Evolutionary conservation across 2,329 filamentous ascomycete genomes (phyloP).

Genomic region (Paecilomyces variotii): DNA sequence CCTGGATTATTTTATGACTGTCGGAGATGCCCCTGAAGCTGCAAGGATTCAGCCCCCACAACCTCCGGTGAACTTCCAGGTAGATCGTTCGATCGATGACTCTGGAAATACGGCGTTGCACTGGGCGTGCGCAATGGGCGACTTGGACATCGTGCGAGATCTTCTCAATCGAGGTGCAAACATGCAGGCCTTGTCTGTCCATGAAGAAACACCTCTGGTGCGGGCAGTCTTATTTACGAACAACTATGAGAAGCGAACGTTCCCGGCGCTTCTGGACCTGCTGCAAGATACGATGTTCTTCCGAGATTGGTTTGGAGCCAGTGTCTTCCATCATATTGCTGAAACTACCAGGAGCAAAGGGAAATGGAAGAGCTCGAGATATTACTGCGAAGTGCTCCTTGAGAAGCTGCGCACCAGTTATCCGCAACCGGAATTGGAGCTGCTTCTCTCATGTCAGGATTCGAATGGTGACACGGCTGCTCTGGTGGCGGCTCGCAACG

Average conservation of each 20-base stretch:
- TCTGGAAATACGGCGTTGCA: constrained; percentile 89
- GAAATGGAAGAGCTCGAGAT: constrained; percentile 81
- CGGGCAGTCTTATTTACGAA: constrained; percentile 94
- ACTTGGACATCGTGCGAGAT: constrained; percentile 82
- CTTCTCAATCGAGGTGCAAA: constrained; percentile 73
- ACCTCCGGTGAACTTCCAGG: constrained; percentile 77
- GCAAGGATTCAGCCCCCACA: constrained; percentile 55
- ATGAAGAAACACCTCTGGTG: constrained; percentile 86
- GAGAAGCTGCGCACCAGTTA: constrained; percentile 76
- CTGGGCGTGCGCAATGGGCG: constrained; percentile 97
- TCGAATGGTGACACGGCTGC: constrained; percentile 85
- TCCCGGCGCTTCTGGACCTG: constrained; percentile 74
- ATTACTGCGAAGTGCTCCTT: constrained; percentile 86
- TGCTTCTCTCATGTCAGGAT: constrained; percentile 74
- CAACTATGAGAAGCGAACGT: constrained; percentile 87
- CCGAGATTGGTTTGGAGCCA: constrained; percentile 72
- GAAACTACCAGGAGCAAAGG: constrained; percentile 77
- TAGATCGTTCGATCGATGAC: constrained; percentile 87
- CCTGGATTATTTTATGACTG: constrained; percentile 89
- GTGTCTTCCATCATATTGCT: constrained; percentile 90
- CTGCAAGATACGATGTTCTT: constrained; percentile 73
- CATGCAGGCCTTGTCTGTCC: constrained; percentile 59
- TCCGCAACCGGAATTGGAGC: constrained; percentile 66
- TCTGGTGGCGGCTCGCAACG: constrained; percentile 76
- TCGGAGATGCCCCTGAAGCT: constrained; percentile 64